Evolutionary conservation across 352 stramenopile genomes (phyloP), one percentile per base, ranked within the genome.

Genomic region (Thraustotheca clavata): DNA sequence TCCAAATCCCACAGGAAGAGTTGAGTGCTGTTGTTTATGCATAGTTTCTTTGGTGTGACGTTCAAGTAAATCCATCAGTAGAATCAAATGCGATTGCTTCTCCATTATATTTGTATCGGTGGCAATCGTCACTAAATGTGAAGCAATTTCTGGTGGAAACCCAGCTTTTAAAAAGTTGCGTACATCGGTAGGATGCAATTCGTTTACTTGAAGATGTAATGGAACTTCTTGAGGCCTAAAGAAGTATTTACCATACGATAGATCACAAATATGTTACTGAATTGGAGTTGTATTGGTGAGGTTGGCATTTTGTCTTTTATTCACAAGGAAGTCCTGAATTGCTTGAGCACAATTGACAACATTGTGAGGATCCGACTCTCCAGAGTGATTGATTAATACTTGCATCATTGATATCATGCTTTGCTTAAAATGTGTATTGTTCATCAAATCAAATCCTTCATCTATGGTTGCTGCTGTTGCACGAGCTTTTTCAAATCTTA

Each of bases 41-140:
- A 52, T 9, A 9, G 43, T 26, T 9, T 52, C 7, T 24, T 31
- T 24, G 9, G 43, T 52, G 29, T 65, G n/a, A 4, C 47, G 57
- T 33, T 65, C 38, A 16, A 65, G 26, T 18, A 46, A 46, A 40
- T 65, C 57, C n/a, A 54, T 65, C 27, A 65, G 47, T 1, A 65
- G 38, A 6, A 65, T 4, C 16, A 49, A 38, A 27, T 65, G 46
- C 35, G 35, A 54, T 46, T 65, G 35, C 26, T 54, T 50, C 26
- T 65, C 57, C 9, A 35, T 18, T 16, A 1, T 24, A 4, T 6
- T 32, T 27, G 46, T 34, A 20, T 65, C 57, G 36, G 20, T 47
- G 11, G 57, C 26, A 22, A 65, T 65, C 14, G 18, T 65, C 57
- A 65, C n/a, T 9, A 65, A 40, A 20, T 65, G 57, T 16, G 38